Evolutionary conservation across 805 yeast species (phyloP), one percentile per base, ranked within the genome.

Genomic region (Candida stauntonica): DNA sequence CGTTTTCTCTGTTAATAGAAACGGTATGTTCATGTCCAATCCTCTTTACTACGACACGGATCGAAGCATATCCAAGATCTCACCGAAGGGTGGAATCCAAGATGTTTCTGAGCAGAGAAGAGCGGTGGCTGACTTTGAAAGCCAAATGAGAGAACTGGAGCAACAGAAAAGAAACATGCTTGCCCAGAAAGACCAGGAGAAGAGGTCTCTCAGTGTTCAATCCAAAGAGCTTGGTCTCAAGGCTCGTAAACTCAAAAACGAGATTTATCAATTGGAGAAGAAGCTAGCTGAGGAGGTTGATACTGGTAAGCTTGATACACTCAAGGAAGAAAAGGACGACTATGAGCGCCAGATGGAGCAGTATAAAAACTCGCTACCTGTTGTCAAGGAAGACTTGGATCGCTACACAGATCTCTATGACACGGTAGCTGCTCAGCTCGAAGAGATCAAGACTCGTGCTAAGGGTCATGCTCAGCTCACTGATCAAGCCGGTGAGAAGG

Each of bases 11-110:
- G 51, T 66, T 31, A 61, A 62, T 29, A 26, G 46, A 1, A 63
- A 58, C 20, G 74, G 75, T 13, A 72, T 73, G 2, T 65, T 73
- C 29, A 59, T 72, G 31, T 58, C 68, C 18, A 81, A 80, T 55
- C 83, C 87, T 1, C 58, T 80, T 3, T 60, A 58, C 39, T 78
- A 72, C 44, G 57, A 57, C 33, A 40, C 13, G 8, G 21, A 4
- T 5, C 15, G 23, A n/a, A n/a, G n/a, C n/a, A n/a, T n/a, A 1
- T 39, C 45, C 44, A 38, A 56, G 55, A 37, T 52, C 11, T 9
- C 15, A 17, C 26, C 21, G 17, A 28, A 39, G 17, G 48, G 47
- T 24, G 57, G 57, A 12, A 28, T 39, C 5, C 31, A 40, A n/a
- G 47, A 54, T 31, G 21, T 44, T n/a, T 39, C 38, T 4, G 46